Base-by-base conservation (phyloP, 1,139 yeast species). In the Ogataea hybrid region DNA sequence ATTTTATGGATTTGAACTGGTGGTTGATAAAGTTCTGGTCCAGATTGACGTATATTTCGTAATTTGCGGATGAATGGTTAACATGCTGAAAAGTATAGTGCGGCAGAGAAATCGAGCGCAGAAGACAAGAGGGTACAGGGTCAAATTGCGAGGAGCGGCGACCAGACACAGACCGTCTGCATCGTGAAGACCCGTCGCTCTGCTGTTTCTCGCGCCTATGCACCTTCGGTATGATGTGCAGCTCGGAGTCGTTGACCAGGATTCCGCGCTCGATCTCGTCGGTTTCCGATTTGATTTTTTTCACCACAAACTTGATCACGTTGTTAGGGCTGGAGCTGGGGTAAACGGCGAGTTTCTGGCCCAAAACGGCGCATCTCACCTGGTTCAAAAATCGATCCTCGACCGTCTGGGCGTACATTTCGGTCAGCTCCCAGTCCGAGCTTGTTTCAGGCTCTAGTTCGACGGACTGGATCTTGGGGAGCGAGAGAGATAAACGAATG, bases 351-450 rank as follows among this genome's bases (percentile, higher is more conserved):
- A 90, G 66, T 1, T 72, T 66, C 50, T 83, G 92, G 37, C 72
- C 69, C 20, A 71, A 48, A 0, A 81, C 69, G 2, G 89, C 85
- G 39, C 94, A 85, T 46, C 97, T 70, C 1, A 94, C 81, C 61
- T 90, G 97, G 41, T 81, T 78, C 32, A 90, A 68, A 54, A 90
- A 71, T 52, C 79, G 79, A 37, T 79, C 79, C 57, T 92, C 97
- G 31, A 92, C 73, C 38, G 73, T 76, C 37, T 75, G 80, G 2
- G 96, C 94, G 62, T 92, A 87, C 4, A 85, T 66, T 57, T 89
- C 96, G 5, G 89, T 86, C 31, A 86, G 68, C 54, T 90, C 97
- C 97, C 97, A 92, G 59, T 92, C 98, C 4, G 84, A 75, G 3
- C 82, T 64, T 0, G 86, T 72, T 25, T 76, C 64, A 0, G 97